Evolutionary conservation across 257 asterid genomes (phyloP).

Genomic region (Gentiana straminea): DNA sequence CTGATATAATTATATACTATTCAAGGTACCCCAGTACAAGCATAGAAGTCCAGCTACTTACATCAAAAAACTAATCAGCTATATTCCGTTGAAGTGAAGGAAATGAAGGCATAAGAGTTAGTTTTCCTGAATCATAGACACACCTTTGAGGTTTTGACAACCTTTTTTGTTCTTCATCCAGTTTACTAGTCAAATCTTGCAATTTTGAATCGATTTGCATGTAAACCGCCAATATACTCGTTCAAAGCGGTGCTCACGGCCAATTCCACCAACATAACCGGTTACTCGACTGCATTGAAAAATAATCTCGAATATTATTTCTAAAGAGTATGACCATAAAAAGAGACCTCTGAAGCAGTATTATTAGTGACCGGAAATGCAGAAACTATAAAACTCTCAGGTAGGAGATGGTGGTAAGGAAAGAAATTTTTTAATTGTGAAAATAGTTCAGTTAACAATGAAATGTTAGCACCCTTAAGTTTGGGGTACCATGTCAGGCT

Average conservation of each 20-base stretch:
- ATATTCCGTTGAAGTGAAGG: conserved; percentile 1
- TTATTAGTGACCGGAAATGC: too few relatives aligned
- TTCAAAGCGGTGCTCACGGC: background rate
- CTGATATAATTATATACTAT: conserved; percentile 5
- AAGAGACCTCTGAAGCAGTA: too few relatives aligned
- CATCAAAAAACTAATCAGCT: background rate
- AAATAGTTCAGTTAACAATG: too few relatives aligned
- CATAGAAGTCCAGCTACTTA: background rate
- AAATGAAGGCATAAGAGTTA: background rate
- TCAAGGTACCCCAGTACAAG: conserved; percentile 5
- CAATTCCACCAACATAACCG: background rate
- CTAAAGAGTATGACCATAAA: background rate
- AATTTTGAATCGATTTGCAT: conserved; percentile 4
- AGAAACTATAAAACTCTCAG: too few relatives aligned
- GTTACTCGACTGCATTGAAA: conserved; percentile 4
- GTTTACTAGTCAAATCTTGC: background rate
- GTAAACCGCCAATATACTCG: background rate
- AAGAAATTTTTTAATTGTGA: too few relatives aligned
- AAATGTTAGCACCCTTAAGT: too few relatives aligned
- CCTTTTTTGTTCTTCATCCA: conserved; percentile 1
- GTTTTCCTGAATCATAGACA: background rate
- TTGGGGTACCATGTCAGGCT: too few relatives aligned
- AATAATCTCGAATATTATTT: background rate
- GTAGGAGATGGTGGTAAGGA: too few relatives aligned
- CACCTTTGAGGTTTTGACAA: background rate